Base-by-base conservation (phyloP, 306 rosid genomes). In the Dalbergia cochinchinensis region DNA sequence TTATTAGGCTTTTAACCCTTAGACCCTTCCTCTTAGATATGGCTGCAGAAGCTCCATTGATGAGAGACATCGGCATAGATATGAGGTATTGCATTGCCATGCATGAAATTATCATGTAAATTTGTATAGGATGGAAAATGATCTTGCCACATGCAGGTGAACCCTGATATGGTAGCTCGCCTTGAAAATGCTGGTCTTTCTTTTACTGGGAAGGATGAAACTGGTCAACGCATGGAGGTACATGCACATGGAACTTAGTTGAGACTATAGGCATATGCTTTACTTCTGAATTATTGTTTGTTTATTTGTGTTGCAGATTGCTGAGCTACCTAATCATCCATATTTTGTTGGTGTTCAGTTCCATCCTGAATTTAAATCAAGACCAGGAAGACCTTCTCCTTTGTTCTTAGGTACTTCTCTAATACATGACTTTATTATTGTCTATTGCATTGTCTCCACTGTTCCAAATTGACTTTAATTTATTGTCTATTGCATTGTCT, bases 341-440 rank as follows among this genome's bases (percentile, higher is more conserved):
- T 94, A 87, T 78, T 94, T 85, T 42, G n/a, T 92, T 15, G 99
- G 99, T 35, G 97, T 83, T 83, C 99, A 94, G 77, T 94, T 91
- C 79, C 99, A 94, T 81, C 97, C 99, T 8, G 99, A 94, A 76
- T 94, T 87, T 47, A 94, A 94, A 83, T 94, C 99, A 78, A 91
- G 97, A 69, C 99, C 99, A 42, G 92, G 84, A 59, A 92, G 81
- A 39, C 94, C 99, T 70, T 94, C 97, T 80, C 89, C 97, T 60
- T 65, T 90, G 65, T 94, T 94, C 90, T 78, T 74, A 85, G 98
- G 98, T 92, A 91, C 41, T 75, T 77, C 47, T 79, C 22, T 34
- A 48, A 22, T 76, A 47, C 41, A 57, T 77, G 51, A 72, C 51
- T 31, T 31, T 50, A 11, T 55, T 41, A 18, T 59, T n/a, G 18